phyloP scores from a whole-genome alignment of 805 yeast genomes.

The Millerago galiae region DNA sequence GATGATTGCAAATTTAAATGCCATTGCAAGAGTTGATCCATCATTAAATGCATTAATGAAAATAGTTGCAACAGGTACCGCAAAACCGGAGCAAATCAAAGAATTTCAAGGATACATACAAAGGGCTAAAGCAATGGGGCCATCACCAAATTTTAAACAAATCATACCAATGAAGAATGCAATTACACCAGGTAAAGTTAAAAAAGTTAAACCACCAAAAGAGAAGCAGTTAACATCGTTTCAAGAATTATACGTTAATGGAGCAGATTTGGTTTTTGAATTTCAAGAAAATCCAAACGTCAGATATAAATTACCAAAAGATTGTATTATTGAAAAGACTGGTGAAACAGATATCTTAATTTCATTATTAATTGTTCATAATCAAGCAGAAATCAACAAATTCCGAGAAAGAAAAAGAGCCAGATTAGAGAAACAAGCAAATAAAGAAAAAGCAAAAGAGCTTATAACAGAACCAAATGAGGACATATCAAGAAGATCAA shows the following conservation, averaged over 20 bases:
- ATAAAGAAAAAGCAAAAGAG: constrained; percentile 20
- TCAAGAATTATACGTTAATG: constrained; percentile 61
- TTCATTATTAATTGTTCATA: constrained; percentile 30
- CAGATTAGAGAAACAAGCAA: constrained; percentile 21
- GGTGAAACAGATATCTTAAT: constrained; percentile 29
- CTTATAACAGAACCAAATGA: constrained; percentile 14
- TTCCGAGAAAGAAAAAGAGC: constrained; percentile 15
- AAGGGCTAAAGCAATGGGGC: constrained; percentile 71
- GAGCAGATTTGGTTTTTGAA: constrained; percentile 78
- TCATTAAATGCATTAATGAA: constrained; percentile 70
- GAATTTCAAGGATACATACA: constrained; percentile 78
- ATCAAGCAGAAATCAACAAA: constrained; percentile 20
- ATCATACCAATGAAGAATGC: constrained; percentile 22
- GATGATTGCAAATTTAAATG: constrained; percentile 80
- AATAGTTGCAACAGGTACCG: constrained; percentile 78
- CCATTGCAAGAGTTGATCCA: constrained; percentile 70
- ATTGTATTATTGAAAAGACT: constrained; percentile 62
- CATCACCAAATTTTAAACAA: constrained; percentile 33
- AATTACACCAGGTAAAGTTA: constrained; percentile 10
- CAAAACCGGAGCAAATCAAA: constrained; percentile 62
- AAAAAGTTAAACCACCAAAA: constrained; percentile 19
- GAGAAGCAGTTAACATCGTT: constrained; percentile 67
- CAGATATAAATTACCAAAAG: constrained; percentile 69
- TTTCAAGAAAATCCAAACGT: constrained; percentile 73
- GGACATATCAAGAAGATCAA: constrained; percentile 2